Percentiles rank a stretch among this genome's conserved stretches.
Conservation (phyloP, 129 eudicot species). For the Arctium minus region DNA sequence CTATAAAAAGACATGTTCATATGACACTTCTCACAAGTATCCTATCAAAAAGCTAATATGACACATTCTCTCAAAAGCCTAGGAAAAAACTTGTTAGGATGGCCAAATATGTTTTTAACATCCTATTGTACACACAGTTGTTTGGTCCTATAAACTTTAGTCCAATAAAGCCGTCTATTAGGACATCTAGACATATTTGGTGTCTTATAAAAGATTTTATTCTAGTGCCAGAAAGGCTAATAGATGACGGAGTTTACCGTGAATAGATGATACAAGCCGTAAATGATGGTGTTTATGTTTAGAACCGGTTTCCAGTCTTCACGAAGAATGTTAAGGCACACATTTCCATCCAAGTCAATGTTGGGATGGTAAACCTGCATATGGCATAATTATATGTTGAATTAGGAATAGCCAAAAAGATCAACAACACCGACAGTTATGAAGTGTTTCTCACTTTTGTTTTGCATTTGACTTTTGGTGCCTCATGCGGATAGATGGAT, state of each 20-base stretch:
- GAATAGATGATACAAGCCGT: slow-evolving; percentile 90
- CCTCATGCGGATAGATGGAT: slow-evolving; percentile 89
- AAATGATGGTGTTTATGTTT: slow-evolving; percentile 81
- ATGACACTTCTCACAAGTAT: neutral
- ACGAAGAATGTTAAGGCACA: slow-evolving; percentile 95
- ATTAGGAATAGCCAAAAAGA: neutral
- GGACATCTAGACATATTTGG: neutral
- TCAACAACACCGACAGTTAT: neutral
- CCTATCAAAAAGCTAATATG: neutral
- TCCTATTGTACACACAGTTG: neutral
- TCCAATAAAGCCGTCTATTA: neutral
- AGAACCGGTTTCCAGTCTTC: slow-evolving; percentile 99
- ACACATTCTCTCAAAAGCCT: neutral
- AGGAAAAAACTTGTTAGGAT: too few relatives aligned
- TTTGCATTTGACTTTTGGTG: slow-evolving; percentile 99
- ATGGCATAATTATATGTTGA: neutral
- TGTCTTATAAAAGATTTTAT: neutral
- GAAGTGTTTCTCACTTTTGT: slow-evolving; percentile 56
- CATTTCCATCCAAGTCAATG: slow-evolving; percentile 89
- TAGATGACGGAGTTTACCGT: slow-evolving; percentile 44
- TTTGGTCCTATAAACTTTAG: neutral
- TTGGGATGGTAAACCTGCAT: slow-evolving; percentile 78
- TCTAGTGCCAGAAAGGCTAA: neutral
- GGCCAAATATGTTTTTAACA: too few relatives aligned
- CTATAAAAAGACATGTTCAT: too few relatives aligned